A percentile compares a stretch with the other conserved stretches of the same genome.
Conservation (phyloP, 345 rosid species). For the Euphorbia peplus region DNA sequence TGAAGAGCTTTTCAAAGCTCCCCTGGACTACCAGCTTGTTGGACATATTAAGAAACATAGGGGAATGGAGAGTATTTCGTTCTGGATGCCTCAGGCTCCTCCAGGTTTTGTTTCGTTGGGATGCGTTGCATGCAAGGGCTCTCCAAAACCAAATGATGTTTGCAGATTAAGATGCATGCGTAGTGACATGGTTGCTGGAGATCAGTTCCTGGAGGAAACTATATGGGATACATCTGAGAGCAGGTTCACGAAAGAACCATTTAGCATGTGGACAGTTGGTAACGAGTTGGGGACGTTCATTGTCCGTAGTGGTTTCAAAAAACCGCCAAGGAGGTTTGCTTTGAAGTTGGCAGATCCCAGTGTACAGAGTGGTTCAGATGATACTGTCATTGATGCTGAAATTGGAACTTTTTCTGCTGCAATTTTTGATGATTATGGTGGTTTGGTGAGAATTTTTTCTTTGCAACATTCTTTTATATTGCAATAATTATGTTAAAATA, state of each 20-base stretch:
- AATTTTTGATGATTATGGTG: constrained; percentile 94
- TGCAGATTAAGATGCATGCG: constrained; percentile 73
- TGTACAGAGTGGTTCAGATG: constrained; percentile 60
- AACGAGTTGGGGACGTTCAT: constrained; percentile 79
- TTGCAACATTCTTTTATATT: background rate
- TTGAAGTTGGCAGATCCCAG: constrained; percentile 72
- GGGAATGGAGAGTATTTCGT: constrained; percentile 75
- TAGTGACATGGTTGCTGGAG: constrained; percentile 80
- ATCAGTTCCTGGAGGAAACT: constrained; percentile 82
- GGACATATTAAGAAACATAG: constrained; percentile 83
- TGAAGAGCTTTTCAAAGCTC: constrained; percentile 61
- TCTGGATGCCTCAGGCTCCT: constrained; percentile 97
- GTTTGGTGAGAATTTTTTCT: constrained; percentile 63
- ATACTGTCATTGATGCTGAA: constrained; percentile 66
- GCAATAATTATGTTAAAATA: background rate
- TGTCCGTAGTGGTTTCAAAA: constrained; percentile 72
- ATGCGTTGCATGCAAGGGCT: constrained; percentile 71
- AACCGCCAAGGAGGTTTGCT: constrained; percentile 94
- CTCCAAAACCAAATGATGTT: constrained; percentile 63
- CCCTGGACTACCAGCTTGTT: constrained; percentile 65
- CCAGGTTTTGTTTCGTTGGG: constrained; percentile 95
- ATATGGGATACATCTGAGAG: constrained; percentile 80
- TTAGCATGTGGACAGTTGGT: constrained; percentile 84
- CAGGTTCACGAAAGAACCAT: constrained; percentile 56
- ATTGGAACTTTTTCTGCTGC: constrained; percentile 81